Base-by-base conservation (phyloP, 2,329 filamentous ascomycete species). In the Thielaviopsis musarum region DNA sequence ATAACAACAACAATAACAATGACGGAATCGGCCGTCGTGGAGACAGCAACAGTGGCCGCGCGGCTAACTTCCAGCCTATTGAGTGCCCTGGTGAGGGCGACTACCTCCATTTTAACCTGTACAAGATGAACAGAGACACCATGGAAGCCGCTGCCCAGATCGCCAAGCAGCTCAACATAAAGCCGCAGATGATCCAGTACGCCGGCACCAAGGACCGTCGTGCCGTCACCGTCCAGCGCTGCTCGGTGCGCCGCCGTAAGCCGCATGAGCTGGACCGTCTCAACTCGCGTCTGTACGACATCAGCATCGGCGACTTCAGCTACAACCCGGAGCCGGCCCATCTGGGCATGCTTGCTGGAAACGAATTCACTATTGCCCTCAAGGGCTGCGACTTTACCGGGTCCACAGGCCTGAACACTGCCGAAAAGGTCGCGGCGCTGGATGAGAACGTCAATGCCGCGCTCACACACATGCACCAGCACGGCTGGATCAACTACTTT, bases 401-500 rank as follows among this genome's bases (percentile, higher is more conserved):
- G 6, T 67, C 63, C 2, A 59, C 58, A 5, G 61, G 64, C 17
- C 64, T 65, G 24, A 49, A 67, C 0, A 59, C 69, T 6, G 48
- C 63, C 5, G 67, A 70, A 26, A 67, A 66, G 34, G 64, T 72
- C 9, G 65, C 68, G 17, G 64, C 65, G 38, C 64, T 74, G 52
- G 66, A 64, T 58, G 59, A 64, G 26, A 68, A 78, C 45, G 75
- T 83, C 10, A 75, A 76, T 59, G 70, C 76, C 15, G 77, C 88
- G 0, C 73, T 95, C 56, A 74, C 78, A 51, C 81, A 84, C 63
- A 81, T 97, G 64, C 75, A 78, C 59, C 73, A 82, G 52, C 79
- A 84, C 52, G 93, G 93, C 2, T 98, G 94, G 75, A 84, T 98
- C 71, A 98, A 98, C 72, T 98, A 97, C 73, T 98, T 91, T 67